Conservation (phyloP, 176 grass and related monocot species). For the Eremochloa ophiuroides region DNA sequence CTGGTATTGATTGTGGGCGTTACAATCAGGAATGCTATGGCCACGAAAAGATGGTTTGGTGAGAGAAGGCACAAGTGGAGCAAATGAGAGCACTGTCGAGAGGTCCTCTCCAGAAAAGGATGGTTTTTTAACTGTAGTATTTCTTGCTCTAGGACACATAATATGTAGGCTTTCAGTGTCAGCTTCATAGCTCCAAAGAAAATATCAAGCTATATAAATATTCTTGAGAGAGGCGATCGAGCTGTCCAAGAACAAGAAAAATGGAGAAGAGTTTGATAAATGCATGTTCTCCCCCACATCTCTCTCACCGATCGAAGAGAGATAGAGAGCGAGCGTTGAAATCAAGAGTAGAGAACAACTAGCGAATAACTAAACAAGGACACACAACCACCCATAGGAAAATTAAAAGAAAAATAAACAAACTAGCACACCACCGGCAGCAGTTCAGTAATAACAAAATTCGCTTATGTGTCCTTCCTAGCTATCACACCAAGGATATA, state of each 20-base stretch:
- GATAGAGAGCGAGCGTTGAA: not conserved
- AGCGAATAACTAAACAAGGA: slow-evolving; percentile 14
- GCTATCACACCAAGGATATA: not conserved
- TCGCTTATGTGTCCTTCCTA: not conserved
- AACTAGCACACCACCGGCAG: not conserved
- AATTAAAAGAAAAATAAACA: not conserved
- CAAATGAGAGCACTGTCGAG: not conserved
- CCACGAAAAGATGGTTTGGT: slow-evolving; percentile 1
- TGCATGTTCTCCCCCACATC: not conserved
- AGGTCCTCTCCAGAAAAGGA: not conserved
- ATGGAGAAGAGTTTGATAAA: not conserved
- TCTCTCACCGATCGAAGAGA: not conserved
- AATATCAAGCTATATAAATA: not conserved
- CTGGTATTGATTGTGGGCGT: slow-evolving; percentile 33
- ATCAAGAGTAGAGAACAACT: not conserved
- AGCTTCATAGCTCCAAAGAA: not conserved
- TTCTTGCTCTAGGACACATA: slow-evolving; percentile 15
- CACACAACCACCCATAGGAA: not conserved
- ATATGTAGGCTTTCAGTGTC: not conserved
- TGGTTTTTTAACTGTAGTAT: slow-evolving; percentile 15
- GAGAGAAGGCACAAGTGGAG: not conserved
- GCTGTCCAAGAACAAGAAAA: not conserved
- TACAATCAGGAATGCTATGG: slow-evolving; percentile 9
- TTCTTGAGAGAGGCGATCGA: not conserved
- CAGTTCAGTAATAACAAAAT: not conserved